Conservation (phyloP, 208 protist genomes). For the Leptomonas seymouri region DNA sequence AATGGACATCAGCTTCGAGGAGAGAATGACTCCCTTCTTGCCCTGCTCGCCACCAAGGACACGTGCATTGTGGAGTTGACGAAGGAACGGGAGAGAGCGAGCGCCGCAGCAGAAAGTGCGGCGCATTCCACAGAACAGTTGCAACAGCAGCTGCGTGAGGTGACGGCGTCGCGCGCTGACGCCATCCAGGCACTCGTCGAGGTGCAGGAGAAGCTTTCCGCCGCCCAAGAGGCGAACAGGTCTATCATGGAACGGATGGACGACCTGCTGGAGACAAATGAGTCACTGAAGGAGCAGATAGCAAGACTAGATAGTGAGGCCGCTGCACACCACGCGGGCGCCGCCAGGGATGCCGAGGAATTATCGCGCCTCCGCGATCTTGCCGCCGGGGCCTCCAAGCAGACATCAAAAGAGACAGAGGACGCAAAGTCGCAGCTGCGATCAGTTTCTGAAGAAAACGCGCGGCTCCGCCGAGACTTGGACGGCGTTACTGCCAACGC, state of each 20-base stretch:
- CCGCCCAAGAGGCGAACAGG: not conserved
- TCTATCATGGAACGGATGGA: slow-evolving; percentile 12
- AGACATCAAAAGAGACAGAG: not conserved
- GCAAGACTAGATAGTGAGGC: not conserved
- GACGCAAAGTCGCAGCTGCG: slow-evolving; percentile 12
- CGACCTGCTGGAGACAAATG: slow-evolving; percentile 1
- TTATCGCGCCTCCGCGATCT: not conserved
- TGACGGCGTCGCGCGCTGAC: slow-evolving; percentile 1
- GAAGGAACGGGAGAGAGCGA: slow-evolving; percentile 2
- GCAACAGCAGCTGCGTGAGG: slow-evolving; percentile 6
- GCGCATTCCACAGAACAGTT: slow-evolving; percentile 11
- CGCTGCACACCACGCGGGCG: not conserved
- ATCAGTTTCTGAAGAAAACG: not conserved
- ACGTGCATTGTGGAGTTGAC: slow-evolving; percentile 18
- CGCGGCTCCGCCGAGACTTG: not conserved
- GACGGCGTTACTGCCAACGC: not conserved
- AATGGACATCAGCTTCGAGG: slow-evolving; percentile 32
- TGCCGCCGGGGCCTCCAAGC: not conserved
- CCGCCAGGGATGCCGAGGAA: not conserved
- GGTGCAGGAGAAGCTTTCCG: slow-evolving; percentile 15
- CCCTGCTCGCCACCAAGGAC: slow-evolving; percentile 23
- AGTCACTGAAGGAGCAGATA: not conserved
- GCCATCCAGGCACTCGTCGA: slow-evolving; percentile 6
- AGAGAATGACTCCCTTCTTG: slow-evolving; percentile 39
- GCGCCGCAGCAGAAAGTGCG: not conserved